Base-by-base conservation (phyloP, 306 rosid genomes). In the Dalbergia cochinchinensis region DNA sequence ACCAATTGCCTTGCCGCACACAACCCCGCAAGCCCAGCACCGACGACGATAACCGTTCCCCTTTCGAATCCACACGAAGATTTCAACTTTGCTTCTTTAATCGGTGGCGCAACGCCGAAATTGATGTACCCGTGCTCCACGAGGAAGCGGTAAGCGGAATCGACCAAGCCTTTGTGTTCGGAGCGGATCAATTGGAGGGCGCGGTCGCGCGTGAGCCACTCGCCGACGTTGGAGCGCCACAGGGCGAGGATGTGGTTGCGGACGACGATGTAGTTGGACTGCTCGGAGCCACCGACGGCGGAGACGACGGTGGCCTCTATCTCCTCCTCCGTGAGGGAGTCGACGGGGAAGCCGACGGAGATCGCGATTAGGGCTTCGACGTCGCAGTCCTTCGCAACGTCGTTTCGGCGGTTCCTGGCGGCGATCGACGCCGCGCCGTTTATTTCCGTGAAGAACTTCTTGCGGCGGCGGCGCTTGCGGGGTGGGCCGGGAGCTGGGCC, bases 1-100 rank as follows among this genome's bases (percentile, higher is more conserved):
- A 94, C 86, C 84, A 94, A 83, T 47, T 94, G 98, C 44, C 98
- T 87, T 10, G 98, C 98, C 1, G 98, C 95, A 1, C 90, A 88
- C 85, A 94, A 77, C 10, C 98, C 97, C n/a, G 98, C 94, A 42
- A 93, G 42, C 58, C 98, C 98, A 0, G 97, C 98, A 5, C 98
- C 98, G 6, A 91, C 87, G 18, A 94, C 91, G 11, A 94, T 83
- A 69, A 91, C 97, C 58, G 87, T 91, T 14, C 90, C 97, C 65
- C 80, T 88, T 26, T 86, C 91, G 3, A 67, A 65, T 1, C 86
- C 94, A 53, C 86, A 90, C 18, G 91, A 83, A 57, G 95, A 70
- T 33, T 69, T 78, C 74, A 76, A 42, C n/a, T 94, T 94, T 5
- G 85, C 89, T 19, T 90, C 91, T 55, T 79, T 91, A 1, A 94